phyloP scores from a whole-genome alignment of 106 monocot species.

The Apostasia shenzhenica region DNA sequence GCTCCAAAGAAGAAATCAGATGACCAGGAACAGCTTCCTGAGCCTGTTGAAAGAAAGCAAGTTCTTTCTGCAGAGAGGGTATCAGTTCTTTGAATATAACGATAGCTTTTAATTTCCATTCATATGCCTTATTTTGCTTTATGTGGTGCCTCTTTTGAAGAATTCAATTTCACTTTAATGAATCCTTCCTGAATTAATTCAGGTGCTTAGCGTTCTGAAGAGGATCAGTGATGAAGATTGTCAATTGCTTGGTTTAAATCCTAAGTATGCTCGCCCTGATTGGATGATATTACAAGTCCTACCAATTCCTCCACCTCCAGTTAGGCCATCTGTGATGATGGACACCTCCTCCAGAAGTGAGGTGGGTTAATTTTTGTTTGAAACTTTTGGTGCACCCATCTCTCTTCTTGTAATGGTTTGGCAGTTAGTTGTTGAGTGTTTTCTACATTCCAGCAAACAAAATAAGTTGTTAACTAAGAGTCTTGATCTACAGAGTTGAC shows the following conservation, averaged over 20 bases:
- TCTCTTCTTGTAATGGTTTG: not conserved
- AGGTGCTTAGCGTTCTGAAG: conserved; percentile 97
- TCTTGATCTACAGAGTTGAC: no score
- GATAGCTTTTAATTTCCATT: not conserved
- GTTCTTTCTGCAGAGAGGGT: conserved; percentile 95
- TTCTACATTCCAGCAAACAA: conserved; percentile 1
- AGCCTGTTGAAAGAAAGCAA: conserved; percentile 95
- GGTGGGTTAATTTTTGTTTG: conserved; percentile 27
- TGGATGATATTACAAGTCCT: conserved; percentile 99
- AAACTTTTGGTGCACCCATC: not conserved
- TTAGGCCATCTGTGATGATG: conserved; percentile 99
- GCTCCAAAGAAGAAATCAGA: conserved; percentile 90
- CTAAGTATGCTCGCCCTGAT: conserved; percentile 97
- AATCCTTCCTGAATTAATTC: not conserved
- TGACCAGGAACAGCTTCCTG: conserved; percentile 95
- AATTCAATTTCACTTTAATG: conserved; percentile 1
- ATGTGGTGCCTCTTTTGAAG: not conserved
- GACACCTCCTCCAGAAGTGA: conserved; percentile 97
- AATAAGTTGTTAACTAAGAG: no score
- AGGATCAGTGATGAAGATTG: conserved; percentile 97
- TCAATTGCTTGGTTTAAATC: conserved; percentile 78
- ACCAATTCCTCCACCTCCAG: conserved; percentile 96
- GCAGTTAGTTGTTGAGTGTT: not conserved
- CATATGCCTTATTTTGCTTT: not conserved
- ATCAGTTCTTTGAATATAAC: conserved; percentile 2